Conservation (phyloP, 1,284 basidiomycete species). For the Austroboletus rostrupii region DNA sequence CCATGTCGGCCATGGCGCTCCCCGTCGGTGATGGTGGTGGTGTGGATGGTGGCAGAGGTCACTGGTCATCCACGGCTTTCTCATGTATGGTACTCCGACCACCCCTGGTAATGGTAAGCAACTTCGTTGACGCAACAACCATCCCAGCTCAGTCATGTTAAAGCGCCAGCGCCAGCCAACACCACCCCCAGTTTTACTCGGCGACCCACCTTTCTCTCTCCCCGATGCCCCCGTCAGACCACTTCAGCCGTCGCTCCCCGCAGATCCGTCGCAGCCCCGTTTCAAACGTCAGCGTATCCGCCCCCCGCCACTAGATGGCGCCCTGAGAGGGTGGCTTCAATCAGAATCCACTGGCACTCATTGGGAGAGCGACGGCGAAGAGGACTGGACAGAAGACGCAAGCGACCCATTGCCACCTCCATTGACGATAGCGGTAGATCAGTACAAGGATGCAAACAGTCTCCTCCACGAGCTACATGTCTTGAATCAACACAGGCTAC, state of each 20-base stretch:
- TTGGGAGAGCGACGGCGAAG: conserved; percentile 33
- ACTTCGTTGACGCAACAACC: neutral
- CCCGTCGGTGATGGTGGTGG: conserved; percentile 1
- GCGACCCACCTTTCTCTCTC: conserved; percentile 31
- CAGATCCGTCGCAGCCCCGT: conserved; percentile 10
- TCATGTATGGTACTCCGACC: conserved; percentile 19
- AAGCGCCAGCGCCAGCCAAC: conserved; percentile 61
- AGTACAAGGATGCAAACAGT: conserved; percentile 58
- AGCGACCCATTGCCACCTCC: conserved; percentile 12
- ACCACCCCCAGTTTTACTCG: conserved; percentile 42
- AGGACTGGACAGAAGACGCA: conserved; percentile 32
- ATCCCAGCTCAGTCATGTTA: conserved; percentile 44
- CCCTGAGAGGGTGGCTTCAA: conserved; percentile 40
- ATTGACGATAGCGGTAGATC: conserved; percentile 8
- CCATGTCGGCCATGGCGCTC: conserved; percentile 53
- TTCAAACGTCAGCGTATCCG: conserved; percentile 45
- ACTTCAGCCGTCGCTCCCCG: conserved; percentile 22
- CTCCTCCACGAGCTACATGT: conserved; percentile 66
- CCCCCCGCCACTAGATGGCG: conserved; percentile 46
- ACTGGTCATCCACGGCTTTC: conserved; percentile 8
- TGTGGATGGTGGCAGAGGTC: conserved; percentile 20
- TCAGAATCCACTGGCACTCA: conserved; percentile 10
- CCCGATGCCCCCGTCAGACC: conserved; percentile 25
- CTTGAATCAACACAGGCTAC: conserved; percentile 56
- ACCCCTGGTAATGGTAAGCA: conserved; percentile 12